Conservation (phyloP, 2,329 filamentous ascomycete species). For the Paracoccidioides lutzii region DNA sequence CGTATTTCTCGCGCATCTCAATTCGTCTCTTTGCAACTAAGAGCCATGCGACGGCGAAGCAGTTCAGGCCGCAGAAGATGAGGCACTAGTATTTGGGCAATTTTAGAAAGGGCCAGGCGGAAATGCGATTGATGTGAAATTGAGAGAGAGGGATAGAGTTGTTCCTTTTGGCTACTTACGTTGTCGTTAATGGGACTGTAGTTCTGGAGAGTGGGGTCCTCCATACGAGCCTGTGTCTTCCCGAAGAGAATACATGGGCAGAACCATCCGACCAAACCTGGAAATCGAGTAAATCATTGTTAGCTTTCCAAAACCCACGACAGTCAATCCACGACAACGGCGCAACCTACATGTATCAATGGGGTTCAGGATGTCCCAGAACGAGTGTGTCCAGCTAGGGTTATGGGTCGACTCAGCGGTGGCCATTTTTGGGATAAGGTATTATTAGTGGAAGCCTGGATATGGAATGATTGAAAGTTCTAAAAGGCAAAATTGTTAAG, state of each 20-base stretch:
- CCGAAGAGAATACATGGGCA: conserved; percentile 6
- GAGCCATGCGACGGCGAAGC: conserved; percentile 4
- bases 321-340: no score
- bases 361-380: conserved; percentile 4
- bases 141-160: neutral
- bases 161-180: neutral
- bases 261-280: conserved; percentile 5
- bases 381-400: conserved; percentile 3
- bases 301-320: neutral
- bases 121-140: neutral
- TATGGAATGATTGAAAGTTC: neutral
- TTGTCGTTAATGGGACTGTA: conserved; percentile 6
- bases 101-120: neutral
- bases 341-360: conserved; percentile 5
- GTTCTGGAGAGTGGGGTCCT: conserved; percentile 1
- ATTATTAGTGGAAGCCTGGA: neutral
- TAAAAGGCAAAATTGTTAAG: neutral
- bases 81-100: neutral
- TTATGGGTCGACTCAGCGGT: neutral
- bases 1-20: conserved; percentile 5
- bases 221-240: conserved; percentile 4
- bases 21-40: conserved; percentile 2
- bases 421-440: neutral
- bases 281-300: neutral
- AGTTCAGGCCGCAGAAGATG: conserved; percentile 5